Evolutionary conservation across 345 rosid species (phyloP), one percentile per base, ranked within the genome.

Genomic region (Rhizophora mangle): DNA sequence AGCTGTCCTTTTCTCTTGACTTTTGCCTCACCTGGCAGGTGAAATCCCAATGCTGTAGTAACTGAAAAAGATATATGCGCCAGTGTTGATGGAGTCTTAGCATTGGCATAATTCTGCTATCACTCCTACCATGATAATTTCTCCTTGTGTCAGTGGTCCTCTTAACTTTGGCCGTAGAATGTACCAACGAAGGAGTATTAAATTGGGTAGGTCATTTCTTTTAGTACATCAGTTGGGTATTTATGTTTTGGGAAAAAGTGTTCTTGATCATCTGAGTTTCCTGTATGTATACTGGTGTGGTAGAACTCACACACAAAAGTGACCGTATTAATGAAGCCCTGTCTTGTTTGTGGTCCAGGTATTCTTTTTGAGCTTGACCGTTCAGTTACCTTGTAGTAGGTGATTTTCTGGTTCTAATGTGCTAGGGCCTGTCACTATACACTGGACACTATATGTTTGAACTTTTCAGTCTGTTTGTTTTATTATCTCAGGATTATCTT

Each of bases 291-390:
- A 88, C 88, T 67, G 98, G 98, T 6, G 93, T 83, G 73, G 96
- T 78, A 79, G 97, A 96, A 71, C 90, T 95, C 68, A 24, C 96
- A 90, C 78, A 81, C 86, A 69, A 77, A 92, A 84, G 99, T 87
- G 68, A 92, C 96, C 0, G 89, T 90, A 74, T 88, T 90, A 63
- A 87, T 64, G 85, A 89, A 10, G 77, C 87, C 87, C 77, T 92
- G 99, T 82, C 93, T 92, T 52, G 96, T 85, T 19, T 95, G 97
- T 74, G 96, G 97, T 76, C 97, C 99, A 8, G 96, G 93, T 26
- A 82, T 92, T 75, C 92, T 87, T 53, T 75, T 95, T 49, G 96
- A 95, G 85, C 70, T 89, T 60, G 96, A 87, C 69, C 71, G 82
- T 64, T 73, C 96, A 46, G 79, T 86, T 72, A 86, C 96, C 61